Base-by-base conservation (phyloP, 2,329 filamentous ascomycete species). In the Ceratocystiopsis sp. region DNA sequence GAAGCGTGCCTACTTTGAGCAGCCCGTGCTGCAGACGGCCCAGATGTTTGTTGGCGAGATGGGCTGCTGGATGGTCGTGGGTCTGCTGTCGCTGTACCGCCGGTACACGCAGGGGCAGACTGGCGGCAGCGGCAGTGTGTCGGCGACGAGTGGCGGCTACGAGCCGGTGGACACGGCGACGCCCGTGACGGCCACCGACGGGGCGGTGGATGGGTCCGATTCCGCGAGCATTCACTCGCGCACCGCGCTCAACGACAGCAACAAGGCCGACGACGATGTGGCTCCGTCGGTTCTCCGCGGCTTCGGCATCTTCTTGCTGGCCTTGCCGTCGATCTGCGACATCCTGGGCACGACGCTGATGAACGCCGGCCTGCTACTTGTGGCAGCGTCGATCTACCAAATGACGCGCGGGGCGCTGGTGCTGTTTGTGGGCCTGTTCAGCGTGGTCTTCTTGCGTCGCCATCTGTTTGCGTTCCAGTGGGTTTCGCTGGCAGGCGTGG, bases 21-120 rank as follows among this genome's bases (percentile, higher is more conserved):
- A 96, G 59, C 91, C 91, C 16, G 87, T 98, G 42, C 77, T 96
- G 43, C 91, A 98, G 60, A 96, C 91, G 49, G 77, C 85, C 1
- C 91, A 96, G 61, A 98, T 98, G 91, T 98, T 98, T 59, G 72
- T 95, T 48, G 91, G 91, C 44, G 91, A 98, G 61, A 82, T 84
- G 71, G 89, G 86, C 49, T 93, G 86, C 66, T 98, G 89, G 87
- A 71, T 96, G 14, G 84, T 98, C 42, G 73, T 96, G 37, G 77
- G 80, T 18, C 54, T 72, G 41, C 78, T 82, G 56, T 67, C 73
- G 18, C 62, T 89, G 2, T 83, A 82, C 60, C 67, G 69, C 40
- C 72, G 70, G 49, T 72, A 73, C 53, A 38, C 66, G 61, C 51
- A n/a, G 15, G 32, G 39, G 17, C 32, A 21, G 35, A 33, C 18